Percentiles rank a stretch among this genome's conserved stretches.
phyloP scores from a whole-genome alignment of 2,329 filamentous ascomycete genomes.

The Chaetomium strumarium region DNA sequence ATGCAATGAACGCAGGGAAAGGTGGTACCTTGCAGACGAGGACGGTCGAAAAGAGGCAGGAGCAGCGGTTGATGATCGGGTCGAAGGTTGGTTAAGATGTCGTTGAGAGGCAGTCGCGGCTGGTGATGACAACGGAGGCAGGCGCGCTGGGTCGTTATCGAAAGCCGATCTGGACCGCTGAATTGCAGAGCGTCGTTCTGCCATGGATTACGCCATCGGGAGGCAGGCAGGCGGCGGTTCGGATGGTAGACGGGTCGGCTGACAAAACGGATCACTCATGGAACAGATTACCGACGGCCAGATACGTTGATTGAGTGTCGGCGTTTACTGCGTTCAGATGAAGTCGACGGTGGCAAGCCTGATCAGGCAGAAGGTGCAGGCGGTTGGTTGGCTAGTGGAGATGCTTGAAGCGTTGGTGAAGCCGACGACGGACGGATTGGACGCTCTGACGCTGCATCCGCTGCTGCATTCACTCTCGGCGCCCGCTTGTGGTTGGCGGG shows the following conservation, averaged over 20 bases:
- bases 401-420: slow-evolving; percentile 11
- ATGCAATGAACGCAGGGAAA: background rate
- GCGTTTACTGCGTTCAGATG: background rate
- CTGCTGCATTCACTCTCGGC: slow-evolving; percentile 11
- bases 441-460: background rate
- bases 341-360: background rate
- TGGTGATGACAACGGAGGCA: slow-evolving; percentile 34
- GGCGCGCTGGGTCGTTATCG: slow-evolving; percentile 50
- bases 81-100: slow-evolving; percentile 12
- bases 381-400: slow-evolving; percentile 17
- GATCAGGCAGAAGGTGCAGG: slow-evolving; percentile 2
- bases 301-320: background rate
- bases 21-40: slow-evolving; percentile 14
- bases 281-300: background rate
- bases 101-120: slow-evolving; percentile 18
- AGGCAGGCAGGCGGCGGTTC: slow-evolving; percentile 36
- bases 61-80: background rate
- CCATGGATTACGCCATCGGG: slow-evolving; percentile 61
- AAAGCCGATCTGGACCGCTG: slow-evolving; percentile 47
- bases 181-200: slow-evolving; percentile 54
- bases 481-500: slow-evolving; percentile 18
- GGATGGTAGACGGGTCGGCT: slow-evolving; percentile 9
- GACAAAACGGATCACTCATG: slow-evolving; percentile 12
- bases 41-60: slow-evolving; percentile 2
- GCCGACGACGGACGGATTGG: background rate